Base-by-base conservation (phyloP, 371 early-diverging fungal genomes). In the Rhizopus stolonifer region DNA sequence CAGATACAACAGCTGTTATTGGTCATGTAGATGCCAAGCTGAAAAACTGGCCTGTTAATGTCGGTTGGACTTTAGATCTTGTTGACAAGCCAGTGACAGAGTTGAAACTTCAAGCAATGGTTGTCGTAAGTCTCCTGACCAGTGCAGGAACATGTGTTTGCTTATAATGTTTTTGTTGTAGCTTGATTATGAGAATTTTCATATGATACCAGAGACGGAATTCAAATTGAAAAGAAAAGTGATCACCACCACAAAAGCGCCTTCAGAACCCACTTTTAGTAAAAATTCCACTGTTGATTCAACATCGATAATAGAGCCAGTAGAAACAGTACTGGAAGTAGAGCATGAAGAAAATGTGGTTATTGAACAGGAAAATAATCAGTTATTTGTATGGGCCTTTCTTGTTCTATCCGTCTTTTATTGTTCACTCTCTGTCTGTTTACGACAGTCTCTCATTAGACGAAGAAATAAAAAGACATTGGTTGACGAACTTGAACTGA, bases 161-260 rank as follows among this genome's bases (percentile, higher is more conserved):
- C n/a, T n/a, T n/a, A n/a, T n/a, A n/a, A n/a, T n/a, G n/a, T n/a
- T n/a, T n/a, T n/a, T n/a, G n/a, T n/a, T 3, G n/a, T 60, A 77
- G 77, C 46, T 77, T 46, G 77, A 77, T 43, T 73, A 73, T 43
- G 74, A 77, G 18, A 71, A 77, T 39, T 77, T 63, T 54, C 69
- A 77, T 31, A 22, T 77, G 17, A 24, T 77, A 22, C 74, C 74
- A 24, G 72, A 70, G 38, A 61, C 49, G 10, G 38, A 62, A 18
- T 73, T 77, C 42, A 65, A 54, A 15, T 42, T 76, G 5, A 58
- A 57, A 34, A 47, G 58, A 47, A 56, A 50, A 31, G 23, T 56
- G 9, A 13, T 47, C 3, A 26, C 40, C 5, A 53, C 24, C 19
- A 34, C 48, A 33, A 15, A 32, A 26, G 18, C 15, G 5, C n/a